phyloP scores from a whole-genome alignment of 345 rosid species.

The Eucalyptus urophylla region DNA sequence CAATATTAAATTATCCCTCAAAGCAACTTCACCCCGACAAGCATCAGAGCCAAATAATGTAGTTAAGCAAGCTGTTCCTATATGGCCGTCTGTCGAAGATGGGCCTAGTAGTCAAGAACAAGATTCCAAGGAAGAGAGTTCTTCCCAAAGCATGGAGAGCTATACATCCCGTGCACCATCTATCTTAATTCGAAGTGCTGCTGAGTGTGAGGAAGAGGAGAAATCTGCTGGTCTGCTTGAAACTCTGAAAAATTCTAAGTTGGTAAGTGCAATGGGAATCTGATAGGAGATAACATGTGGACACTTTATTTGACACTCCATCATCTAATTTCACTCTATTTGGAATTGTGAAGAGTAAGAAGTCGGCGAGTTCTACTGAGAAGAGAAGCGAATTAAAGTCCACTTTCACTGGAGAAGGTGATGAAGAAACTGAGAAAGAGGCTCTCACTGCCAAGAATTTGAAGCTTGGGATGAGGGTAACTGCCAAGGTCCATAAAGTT shows the following conservation, averaged over 20 bases:
- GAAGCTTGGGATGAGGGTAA: slow-evolving; percentile 55
- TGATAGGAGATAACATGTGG: not conserved
- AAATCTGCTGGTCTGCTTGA: slow-evolving; percentile 17
- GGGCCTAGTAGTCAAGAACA: slow-evolving; percentile 22
- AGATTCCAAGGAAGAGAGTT: slow-evolving; percentile 8
- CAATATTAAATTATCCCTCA: slow-evolving; percentile 81
- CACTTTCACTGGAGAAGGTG: not conserved
- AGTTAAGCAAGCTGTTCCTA: slow-evolving; percentile 19
- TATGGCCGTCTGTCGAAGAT: slow-evolving; percentile 25
- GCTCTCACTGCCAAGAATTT: slow-evolving; percentile 25
- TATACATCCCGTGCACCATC: slow-evolving; percentile 31
- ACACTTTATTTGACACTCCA: not conserved
- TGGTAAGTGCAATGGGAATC: not conserved
- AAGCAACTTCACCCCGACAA: slow-evolving; percentile 33
- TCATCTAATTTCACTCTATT: not conserved
- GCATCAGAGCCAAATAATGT: slow-evolving; percentile 2
- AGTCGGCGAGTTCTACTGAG: not conserved
- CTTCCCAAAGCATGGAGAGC: not conserved
- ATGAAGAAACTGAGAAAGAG: not conserved
- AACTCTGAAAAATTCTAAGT: slow-evolving; percentile 19
- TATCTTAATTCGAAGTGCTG: slow-evolving; percentile 69
- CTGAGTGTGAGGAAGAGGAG: slow-evolving; percentile 81
- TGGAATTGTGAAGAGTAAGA: not conserved
- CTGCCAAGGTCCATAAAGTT: slow-evolving; percentile 55
- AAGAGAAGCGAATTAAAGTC: not conserved